These are phyloP conservation scores for Eruca vesicaria DNA, from an alignment of 441 rosid species.

Conservation along the genomic window DNA sequence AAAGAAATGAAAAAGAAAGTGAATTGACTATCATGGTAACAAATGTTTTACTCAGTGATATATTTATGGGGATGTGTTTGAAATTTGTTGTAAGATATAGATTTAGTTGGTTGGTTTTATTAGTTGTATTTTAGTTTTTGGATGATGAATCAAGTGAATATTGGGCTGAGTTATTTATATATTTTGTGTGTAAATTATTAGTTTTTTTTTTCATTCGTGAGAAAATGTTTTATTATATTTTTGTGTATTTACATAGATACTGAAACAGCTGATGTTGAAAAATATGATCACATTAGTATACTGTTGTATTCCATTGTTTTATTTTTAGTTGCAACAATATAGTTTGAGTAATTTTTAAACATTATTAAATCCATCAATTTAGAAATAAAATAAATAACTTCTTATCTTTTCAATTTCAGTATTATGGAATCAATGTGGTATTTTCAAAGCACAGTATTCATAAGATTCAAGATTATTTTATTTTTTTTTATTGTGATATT, in stretches of 20 bases:
- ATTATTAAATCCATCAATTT: not conserved
- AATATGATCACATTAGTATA: not conserved
- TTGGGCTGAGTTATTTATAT: not conserved
- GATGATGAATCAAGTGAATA: not conserved
- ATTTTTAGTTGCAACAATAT: not conserved
- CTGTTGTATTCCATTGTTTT: not conserved
- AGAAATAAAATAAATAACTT: not conserved
- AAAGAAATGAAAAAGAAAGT: not conserved
- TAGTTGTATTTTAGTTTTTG: not conserved
- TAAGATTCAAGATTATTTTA: not conserved
- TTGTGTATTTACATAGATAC: not conserved
- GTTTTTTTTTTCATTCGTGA: not conserved
- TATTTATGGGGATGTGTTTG: not conserved
- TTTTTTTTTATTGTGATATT: not conserved
- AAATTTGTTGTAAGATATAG: not conserved
- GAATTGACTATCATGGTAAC: constrained; percentile 20
- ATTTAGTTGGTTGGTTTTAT: not conserved
- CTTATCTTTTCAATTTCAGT: not conserved
- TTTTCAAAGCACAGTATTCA: not conserved
- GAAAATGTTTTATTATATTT: not conserved
- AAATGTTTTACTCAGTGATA: constrained; percentile 16
- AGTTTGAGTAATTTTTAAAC: not conserved
- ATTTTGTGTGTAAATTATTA: not conserved
- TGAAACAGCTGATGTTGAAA: not conserved
- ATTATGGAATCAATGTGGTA: not conserved